A percentile compares a stretch with the other conserved stretches of the same genome.
Evolutionary conservation across 441 rosid species (phyloP).

Genomic region (Iberis amara): DNA sequence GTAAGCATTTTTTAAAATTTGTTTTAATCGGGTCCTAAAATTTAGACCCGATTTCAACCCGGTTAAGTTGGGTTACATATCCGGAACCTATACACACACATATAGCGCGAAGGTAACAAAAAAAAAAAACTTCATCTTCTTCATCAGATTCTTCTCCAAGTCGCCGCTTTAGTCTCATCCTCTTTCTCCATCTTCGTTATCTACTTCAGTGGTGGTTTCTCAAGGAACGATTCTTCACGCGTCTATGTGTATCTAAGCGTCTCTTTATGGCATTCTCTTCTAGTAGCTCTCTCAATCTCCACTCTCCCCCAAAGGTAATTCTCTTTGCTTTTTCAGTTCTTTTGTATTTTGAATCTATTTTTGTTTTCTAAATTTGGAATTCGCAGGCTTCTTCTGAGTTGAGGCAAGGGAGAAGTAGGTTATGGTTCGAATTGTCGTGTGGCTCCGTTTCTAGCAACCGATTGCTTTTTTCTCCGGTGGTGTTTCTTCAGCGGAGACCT

Average conservation of each 20-base stretch:
- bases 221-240: not conserved
- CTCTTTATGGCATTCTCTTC: conserved; percentile 27
- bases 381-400: conserved; percentile 30
- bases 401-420: conserved; percentile 26
- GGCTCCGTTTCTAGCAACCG: conserved; percentile 24
- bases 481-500: conserved; percentile 28
- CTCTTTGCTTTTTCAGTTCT: not conserved
- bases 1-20: too few species aligned
- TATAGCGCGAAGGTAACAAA: conserved; percentile 27
- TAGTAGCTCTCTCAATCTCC: conserved; percentile 30
- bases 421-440: conserved; percentile 23
- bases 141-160: conserved; percentile 21
- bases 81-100: conserved; percentile 21
- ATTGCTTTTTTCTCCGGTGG: conserved; percentile 26
- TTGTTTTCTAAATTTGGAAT: not conserved
- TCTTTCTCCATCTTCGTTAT: not conserved
- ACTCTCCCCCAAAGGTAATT: conserved; percentile 29
- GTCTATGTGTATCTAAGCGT: conserved; percentile 12
- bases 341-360: not conserved
- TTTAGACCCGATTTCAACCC: conserved; percentile 22
- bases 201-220: not conserved
- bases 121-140: conserved; percentile 28
- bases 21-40: conserved; percentile 17
- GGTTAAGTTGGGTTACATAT: conserved; percentile 18
- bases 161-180: conserved; percentile 13